These are phyloP conservation scores for Kluyveromyces sp. DNA, from an alignment of 1,139 yeast genomes.

Conservation along the genomic window DNA sequence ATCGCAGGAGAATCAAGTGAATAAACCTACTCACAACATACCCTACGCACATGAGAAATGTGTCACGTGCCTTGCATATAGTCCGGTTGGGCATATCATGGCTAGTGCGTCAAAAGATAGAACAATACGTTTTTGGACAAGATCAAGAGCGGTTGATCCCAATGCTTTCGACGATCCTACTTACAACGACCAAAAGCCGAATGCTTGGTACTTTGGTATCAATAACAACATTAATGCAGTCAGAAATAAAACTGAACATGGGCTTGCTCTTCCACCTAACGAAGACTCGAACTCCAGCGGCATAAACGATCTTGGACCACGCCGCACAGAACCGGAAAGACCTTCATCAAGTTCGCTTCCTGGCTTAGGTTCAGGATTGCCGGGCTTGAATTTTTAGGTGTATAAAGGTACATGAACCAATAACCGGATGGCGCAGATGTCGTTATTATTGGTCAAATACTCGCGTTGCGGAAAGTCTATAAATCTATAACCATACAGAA, in stretches of 20 bases:
- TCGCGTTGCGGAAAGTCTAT: too few relatives aligned
- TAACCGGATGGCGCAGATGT: too few relatives aligned
- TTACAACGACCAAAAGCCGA: conserved; percentile 62
- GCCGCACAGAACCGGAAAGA: conserved; percentile 1
- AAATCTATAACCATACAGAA: too few relatives aligned
- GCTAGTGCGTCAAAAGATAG: conserved; percentile 93
- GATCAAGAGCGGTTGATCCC: conserved; percentile 87
- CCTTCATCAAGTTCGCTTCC: not conserved
- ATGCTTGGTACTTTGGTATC: conserved; percentile 68
- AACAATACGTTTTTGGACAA: conserved; percentile 90
- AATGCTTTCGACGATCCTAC: conserved; percentile 77
- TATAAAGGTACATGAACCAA: not conserved
- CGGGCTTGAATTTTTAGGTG: conserved; percentile 13
- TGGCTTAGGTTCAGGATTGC: conserved; percentile 12
- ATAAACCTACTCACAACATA: conserved; percentile 45
- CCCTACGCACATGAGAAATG: conserved; percentile 95
- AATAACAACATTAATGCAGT: conserved; percentile 59
- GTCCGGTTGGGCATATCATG: conserved; percentile 86
- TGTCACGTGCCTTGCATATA: conserved; percentile 82
- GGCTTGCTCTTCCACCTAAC: conserved; percentile 30
- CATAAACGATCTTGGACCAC: not conserved
- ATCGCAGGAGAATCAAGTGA: conserved; percentile 34
- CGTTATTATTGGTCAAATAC: too few relatives aligned
- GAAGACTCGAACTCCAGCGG: conserved; percentile 4
- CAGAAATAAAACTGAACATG: conserved; percentile 30